Evolutionary conservation across 1,284 basidiomycete species (phyloP), one percentile per base, ranked within the genome.

Genomic region (Papiliotrema laurentii): DNA sequence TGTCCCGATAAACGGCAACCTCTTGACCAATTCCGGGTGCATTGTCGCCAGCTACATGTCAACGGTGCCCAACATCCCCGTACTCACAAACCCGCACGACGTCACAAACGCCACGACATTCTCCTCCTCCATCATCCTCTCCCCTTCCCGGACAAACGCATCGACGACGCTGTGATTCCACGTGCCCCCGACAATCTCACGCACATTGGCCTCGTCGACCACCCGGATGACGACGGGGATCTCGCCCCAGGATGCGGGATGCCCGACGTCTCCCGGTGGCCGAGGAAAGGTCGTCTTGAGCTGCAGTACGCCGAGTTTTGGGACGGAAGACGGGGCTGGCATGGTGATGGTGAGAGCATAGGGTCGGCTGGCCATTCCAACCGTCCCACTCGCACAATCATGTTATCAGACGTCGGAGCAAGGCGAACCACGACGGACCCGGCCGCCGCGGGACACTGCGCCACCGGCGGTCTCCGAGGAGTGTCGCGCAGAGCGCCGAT

Each of bases 1-100:
- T 1, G 62, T 62, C 5, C 62, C 62, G 22, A 64, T 64, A 19
- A 44, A 59, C 0, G 62, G 62, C 7, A 64, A 47, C 11, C 54
- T 44, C 7, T 41, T 35, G 19, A 49, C 50, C 5, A 64, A 39
- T 14, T 52, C 39, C 4, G 62, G 60, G 35, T 64, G 62, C 62
- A 64, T 64, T 31, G 60, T 62, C 9, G 62, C 62, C 18, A 64
- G 60, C 51, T 56, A 30, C 19, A 14, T 11, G n/a, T 14, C 35
- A 25, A 16, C 19, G 6, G 28, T 26, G 37, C 39, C 7, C 13
- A 5, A 19, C 18, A 18, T 10, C 19, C 9, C 13, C 33, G 19
- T 28, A 53, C 58, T 47, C 36, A 58, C 55, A 35, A 59, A 61
- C 19, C 59, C 59, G 31, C 59, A 61, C 26, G 44, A 47, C 10